Evolutionary conservation across 192 early-diverging fungal genomes (phyloP), one percentile per base, ranked within the genome.

Genomic region (Mortierella claussenii): DNA sequence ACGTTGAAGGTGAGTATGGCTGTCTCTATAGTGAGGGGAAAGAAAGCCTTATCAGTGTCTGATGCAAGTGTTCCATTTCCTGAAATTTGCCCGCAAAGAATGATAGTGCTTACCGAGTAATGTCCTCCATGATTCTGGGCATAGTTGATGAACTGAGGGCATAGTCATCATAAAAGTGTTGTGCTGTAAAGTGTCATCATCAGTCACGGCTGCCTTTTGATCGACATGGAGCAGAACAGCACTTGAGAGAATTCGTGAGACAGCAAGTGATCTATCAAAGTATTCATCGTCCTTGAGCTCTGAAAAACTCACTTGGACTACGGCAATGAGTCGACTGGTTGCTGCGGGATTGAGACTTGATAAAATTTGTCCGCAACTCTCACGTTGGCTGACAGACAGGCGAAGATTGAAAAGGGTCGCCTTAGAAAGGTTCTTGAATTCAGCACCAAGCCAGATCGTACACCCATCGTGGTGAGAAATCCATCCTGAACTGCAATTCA

Each of bases 401-500:
- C 43, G 43, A 23, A 70, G 1, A 27, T 70, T 60, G 44, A 23
- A 54, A 1, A 70, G 20, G 11, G 44, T 12, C 0, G 30, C 31
- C 0, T 70, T 43, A 15, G 51, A 61, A 17, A 31, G 37, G 42
- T 70, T 70, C 59, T 32, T 54, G n/a, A 60, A 2, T 4, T 48
- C 11, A 11, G 28, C 50, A 3, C 59, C 44, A 3, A 70, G 5
- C 68, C 68, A 70, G 3, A 61, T 8, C 15, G 32, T 1, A n/a
- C 23, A 18, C 27, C 48, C 37, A 27, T 27, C 11, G 13, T 3
- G 20, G 28, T 51, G 32, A 23, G 24, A 3, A 18, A 55, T 20
- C 52, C 68, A 61, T 21, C 68, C 68, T 45, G 68, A 28, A 42
- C n/a, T 23, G 18, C 68, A 49, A 24, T 70, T 45, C 33, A 55